These are phyloP conservation scores for Caryopteris hybrid DNA, from an alignment of 305 asterid species.

Conservation along the genomic window DNA sequence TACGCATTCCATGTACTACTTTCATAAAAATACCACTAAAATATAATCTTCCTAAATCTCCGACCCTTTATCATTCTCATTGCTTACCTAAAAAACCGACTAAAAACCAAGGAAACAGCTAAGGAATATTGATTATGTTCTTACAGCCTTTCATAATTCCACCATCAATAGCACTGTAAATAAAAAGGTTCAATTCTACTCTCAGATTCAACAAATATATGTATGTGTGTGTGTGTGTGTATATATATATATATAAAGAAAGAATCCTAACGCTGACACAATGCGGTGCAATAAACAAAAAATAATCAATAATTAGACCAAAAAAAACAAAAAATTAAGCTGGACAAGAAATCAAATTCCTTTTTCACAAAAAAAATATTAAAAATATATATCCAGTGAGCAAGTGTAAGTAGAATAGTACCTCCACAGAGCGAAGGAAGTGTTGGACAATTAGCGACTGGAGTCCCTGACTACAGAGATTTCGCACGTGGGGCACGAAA, in stretches of 20 bases:
- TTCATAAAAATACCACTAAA: not conserved
- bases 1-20: not conserved
- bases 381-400: not conserved
- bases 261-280: not conserved
- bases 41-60: constrained; percentile 4
- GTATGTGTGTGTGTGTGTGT: too few relatives aligned
- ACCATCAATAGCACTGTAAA: not conserved
- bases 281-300: not conserved
- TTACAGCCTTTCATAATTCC: not conserved
- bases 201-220: not conserved
- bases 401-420: constrained; percentile 13
- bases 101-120: not conserved
- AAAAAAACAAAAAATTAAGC: not conserved
- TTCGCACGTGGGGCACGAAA: constrained; percentile 41
- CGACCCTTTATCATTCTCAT: not conserved
- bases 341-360: not conserved
- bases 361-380: not conserved
- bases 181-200: not conserved
- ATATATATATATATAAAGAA: too few relatives aligned
- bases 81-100: not conserved
- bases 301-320: not conserved
- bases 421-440: constrained; percentile 71
- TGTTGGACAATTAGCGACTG: constrained; percentile 62
- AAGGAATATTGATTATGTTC: not conserved
- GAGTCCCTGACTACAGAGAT: constrained; percentile 59